Evolutionary conservation across 495 filamentous ascomycete genomes (phyloP).

Genomic region (Clohesyomyces aquaticus): DNA sequence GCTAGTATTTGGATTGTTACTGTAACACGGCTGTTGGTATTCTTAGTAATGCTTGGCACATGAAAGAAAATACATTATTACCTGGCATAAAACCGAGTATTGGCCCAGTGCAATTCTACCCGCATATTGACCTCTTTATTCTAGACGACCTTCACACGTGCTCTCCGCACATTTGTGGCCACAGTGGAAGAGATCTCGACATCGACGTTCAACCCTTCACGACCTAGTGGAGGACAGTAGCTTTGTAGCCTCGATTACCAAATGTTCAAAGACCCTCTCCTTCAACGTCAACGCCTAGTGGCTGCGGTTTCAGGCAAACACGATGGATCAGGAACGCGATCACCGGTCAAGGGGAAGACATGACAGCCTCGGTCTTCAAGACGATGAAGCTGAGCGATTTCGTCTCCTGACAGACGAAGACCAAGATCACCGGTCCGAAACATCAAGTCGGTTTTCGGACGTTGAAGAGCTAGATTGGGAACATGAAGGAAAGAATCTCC

Average conservation of each 20-base stretch:
- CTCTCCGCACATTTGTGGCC: not conserved
- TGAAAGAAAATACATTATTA: no score
- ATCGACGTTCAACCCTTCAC: no score
- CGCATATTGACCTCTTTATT: not conserved
- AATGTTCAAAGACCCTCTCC: no score
- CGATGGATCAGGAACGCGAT: not conserved
- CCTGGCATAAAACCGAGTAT: no score
- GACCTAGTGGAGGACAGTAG: not conserved
- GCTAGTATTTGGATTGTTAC: no score
- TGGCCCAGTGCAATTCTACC: no score
- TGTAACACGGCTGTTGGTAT: no score
- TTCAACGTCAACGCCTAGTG: no score
- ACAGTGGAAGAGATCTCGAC: not conserved
- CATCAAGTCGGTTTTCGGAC: slow-evolving; percentile 7
- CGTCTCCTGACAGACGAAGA: slow-evolving; percentile 21
- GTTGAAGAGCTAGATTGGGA: slow-evolving; percentile 25
- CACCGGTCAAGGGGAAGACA: not conserved
- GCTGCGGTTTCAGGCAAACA: no score
- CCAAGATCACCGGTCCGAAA: not conserved
- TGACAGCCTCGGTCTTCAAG: not conserved
- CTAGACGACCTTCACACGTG: not conserved
- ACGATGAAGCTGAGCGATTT: slow-evolving; percentile 18
- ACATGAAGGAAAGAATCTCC: not conserved
- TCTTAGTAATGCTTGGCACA: no score
- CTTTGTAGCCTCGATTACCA: no score